Evolutionary conservation across 2,329 filamentous ascomycete genomes (phyloP).

Genomic region (Apiospora malaysiana): DNA sequence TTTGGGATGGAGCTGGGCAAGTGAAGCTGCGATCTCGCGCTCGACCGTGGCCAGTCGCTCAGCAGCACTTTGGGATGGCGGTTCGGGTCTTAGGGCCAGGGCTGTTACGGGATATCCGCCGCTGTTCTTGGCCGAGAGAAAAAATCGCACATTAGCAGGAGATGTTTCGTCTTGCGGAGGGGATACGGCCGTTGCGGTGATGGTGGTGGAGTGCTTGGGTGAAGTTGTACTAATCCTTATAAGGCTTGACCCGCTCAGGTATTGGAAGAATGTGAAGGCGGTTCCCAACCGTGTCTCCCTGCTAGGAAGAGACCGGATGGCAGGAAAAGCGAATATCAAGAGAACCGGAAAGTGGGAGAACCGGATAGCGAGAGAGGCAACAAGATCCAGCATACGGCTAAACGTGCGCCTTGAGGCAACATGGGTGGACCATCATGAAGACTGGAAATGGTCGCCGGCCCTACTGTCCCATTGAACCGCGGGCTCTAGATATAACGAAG

Average conservation of each 20-base stretch:
- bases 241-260: neutral
- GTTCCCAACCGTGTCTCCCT: no score
- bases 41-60: neutral
- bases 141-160: neutral
- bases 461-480: no score
- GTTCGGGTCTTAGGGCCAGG: neutral
- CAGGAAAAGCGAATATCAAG: no score
- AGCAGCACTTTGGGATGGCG: neutral
- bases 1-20: neutral
- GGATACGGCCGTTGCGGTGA: neutral
- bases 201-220: neutral
- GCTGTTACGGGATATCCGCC: neutral
- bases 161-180: neutral
- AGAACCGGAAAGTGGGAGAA: no score
- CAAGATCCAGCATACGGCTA: no score
- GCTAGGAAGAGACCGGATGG: no score
- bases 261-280: no score
- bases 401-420: no score
- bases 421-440: no score
- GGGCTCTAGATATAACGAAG: no score
- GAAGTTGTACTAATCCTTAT: neutral
- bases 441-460: no score
- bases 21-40: neutral
- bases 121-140: neutral
- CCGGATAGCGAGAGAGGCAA: no score